Percentiles rank a stretch among this genome's conserved stretches.
These are phyloP conservation scores for Daldinia grandis DNA, from an alignment of 495 filamentous ascomycete species.

Conservation along the genomic window DNA sequence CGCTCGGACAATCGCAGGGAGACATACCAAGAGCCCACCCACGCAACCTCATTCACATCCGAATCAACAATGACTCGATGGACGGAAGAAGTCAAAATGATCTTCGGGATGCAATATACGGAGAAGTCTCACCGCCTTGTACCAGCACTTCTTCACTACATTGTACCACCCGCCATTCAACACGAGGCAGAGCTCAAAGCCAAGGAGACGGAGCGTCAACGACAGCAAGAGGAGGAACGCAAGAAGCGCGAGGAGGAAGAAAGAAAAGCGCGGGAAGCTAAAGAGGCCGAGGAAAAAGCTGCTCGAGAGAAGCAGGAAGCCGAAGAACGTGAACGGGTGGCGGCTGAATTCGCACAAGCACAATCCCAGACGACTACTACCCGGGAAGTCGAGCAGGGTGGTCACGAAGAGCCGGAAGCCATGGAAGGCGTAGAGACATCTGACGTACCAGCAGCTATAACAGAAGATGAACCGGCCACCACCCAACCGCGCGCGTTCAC, in stretches of 20 bases:
- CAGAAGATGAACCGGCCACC: constrained; percentile 42
- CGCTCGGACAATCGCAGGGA: constrained; percentile 55
- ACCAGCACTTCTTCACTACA: constrained; percentile 69
- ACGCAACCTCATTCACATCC: constrained; percentile 75
- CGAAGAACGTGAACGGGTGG: constrained; percentile 61
- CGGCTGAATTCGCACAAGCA: constrained; percentile 55
- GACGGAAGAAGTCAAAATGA: constrained; percentile 88
- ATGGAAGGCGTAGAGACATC: constrained; percentile 89
- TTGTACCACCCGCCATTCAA: constrained; percentile 87
- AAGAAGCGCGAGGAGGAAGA: constrained; percentile 64
- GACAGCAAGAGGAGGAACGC: constrained; percentile 73
- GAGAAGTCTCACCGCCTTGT: constrained; percentile 79
- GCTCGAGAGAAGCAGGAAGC: constrained; percentile 63
- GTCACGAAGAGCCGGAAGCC: constrained; percentile 58
- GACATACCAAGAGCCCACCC: constrained; percentile 54
- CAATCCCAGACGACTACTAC: constrained; percentile 33
- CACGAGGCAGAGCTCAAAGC: constrained; percentile 73
- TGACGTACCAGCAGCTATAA: constrained; percentile 48
- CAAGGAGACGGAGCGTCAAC: constrained; percentile 64
- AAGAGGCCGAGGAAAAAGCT: constrained; percentile 68
- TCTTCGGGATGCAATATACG: constrained; percentile 72
- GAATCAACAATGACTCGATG: constrained; percentile 77
- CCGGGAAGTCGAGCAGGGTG: constrained; percentile 33
- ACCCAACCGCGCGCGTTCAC: constrained; percentile 70
- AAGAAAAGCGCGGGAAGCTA: constrained; percentile 62